These are phyloP conservation scores for Helicosporidium sp. DNA, from an alignment of 139 green algal species.

Conservation along the genomic window DNA sequence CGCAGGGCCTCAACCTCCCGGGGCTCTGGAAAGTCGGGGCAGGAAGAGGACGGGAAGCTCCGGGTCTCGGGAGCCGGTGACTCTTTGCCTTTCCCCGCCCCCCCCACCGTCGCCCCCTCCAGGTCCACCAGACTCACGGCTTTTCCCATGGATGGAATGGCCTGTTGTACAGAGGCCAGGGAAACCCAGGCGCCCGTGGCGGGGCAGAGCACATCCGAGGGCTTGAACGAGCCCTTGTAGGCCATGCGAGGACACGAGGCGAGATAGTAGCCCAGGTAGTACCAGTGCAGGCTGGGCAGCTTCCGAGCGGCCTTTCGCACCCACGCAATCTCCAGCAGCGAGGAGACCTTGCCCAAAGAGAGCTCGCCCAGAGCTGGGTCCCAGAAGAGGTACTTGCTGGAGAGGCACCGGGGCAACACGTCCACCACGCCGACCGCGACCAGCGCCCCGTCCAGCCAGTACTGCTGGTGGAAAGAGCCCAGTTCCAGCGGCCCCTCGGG, in stretches of 20 bases:
- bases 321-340: slow-evolving; percentile 70
- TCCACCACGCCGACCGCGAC: slow-evolving; percentile 84
- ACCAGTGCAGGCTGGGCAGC: slow-evolving; percentile 45
- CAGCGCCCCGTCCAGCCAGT: slow-evolving; percentile 71
- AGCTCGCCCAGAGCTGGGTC: slow-evolving; percentile 48
- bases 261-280: slow-evolving; percentile 94
- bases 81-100: too few relatives aligned
- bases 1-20: too few relatives aligned
- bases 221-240: slow-evolving; percentile 64
- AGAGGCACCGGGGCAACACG: slow-evolving; percentile 62
- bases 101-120: too few relatives aligned
- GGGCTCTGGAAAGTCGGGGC: too few relatives aligned
- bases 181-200: slow-evolving; percentile 33
- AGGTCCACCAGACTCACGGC: too few relatives aligned
- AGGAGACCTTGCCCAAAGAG: slow-evolving; percentile 42
- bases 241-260: slow-evolving; percentile 82
- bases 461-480: slow-evolving; percentile 81
- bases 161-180: too few relatives aligned
- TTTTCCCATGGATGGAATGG: too few relatives aligned
- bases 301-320: slow-evolving; percentile 19
- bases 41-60: too few relatives aligned
- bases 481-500: too few relatives aligned
- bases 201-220: slow-evolving; percentile 76
- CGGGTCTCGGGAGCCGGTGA: too few relatives aligned
- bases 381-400: slow-evolving; percentile 88